Evolutionary conservation across 192 early-diverging fungal genomes (phyloP), one percentile per base, ranked within the genome.

Genomic region (Kappamyces sp.): DNA sequence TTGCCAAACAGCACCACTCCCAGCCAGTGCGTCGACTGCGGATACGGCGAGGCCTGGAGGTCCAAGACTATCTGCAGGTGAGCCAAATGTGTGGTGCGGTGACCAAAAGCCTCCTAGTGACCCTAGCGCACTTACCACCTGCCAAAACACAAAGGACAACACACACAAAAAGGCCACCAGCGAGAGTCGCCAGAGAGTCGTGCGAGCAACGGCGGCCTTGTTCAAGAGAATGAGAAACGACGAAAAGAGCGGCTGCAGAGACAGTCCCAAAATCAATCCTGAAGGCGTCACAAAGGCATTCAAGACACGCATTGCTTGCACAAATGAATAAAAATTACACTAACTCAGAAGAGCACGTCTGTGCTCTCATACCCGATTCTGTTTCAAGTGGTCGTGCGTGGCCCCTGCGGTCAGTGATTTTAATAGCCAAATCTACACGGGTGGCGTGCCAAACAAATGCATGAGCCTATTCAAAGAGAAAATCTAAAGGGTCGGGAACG

Each of bases 271-370:
- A 32, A 53, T 40, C 41, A 53, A 36, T 40, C 51, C 38, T 40
- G 51, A 53, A 40, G 51, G 51, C 38, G 41, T 53, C 12, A 53
- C 41, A 40, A 40, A 53, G 38, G 51, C 51, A n/a, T 53, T 53
- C n/a, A 40, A 53, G 51, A 40, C 51, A 40, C 51, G 51, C 51
- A 53, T 53, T 53, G 38, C 13, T 53, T 53, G 38, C 38, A 40
- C 37, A 53, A 13, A 46, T 13, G 12, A 46, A n/a, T 46, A 13
- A 46, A 12, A 12, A 46, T n/a, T 12, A 12, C 9, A 12, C 32
- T 34, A 50, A 50, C 12, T 35, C 8, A 50, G 4, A 6, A 34
- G 36, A 50, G 32, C 32, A 34, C 8, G 13, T 46, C 12, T 50
- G 41, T 31, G 38, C 3, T 10, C 13, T 53, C 13, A 12, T 40